These are phyloP conservation scores for Thalassiosira mediterranea DNA, from an alignment of 352 stramenopile genomes.

Conservation along the genomic window DNA sequence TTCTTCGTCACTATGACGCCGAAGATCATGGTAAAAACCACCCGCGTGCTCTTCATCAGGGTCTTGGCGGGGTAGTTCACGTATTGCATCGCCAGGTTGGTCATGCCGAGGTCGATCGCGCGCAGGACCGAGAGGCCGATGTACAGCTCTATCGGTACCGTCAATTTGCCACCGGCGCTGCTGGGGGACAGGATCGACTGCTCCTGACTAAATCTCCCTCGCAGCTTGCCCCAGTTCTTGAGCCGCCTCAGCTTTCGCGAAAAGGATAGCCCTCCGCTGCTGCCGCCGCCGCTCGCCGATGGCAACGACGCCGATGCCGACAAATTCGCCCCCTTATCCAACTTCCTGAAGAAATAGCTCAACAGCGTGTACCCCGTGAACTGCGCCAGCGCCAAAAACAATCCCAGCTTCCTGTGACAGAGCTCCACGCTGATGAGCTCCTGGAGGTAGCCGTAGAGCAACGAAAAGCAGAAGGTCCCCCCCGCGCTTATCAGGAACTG, in stretches of 20 bases:
- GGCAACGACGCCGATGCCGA: neutral
- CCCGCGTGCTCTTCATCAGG: slow-evolving; percentile 79
- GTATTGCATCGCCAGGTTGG: slow-evolving; percentile 84
- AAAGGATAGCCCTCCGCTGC: slow-evolving; percentile 15
- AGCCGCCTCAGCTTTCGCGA: slow-evolving; percentile 28
- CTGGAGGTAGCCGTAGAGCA: slow-evolving; percentile 83
- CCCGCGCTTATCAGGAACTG: slow-evolving; percentile 77
- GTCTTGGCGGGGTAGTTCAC: slow-evolving; percentile 85
- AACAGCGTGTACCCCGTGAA: slow-evolving; percentile 78
- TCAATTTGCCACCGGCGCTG: neutral
- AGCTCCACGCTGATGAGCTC: slow-evolving; percentile 80
- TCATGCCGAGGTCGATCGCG: slow-evolving; percentile 83
- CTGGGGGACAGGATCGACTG: neutral
- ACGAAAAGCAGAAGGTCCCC: slow-evolving; percentile 77
- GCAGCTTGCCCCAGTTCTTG: slow-evolving; percentile 24
- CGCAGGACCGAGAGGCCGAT: slow-evolving; percentile 70
- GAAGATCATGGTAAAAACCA: slow-evolving; percentile 86
- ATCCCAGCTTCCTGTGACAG: slow-evolving; percentile 71
- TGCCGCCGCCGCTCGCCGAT: too few species aligned
- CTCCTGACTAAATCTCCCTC: slow-evolving; percentile 2
- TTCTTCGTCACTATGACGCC: slow-evolving; percentile 77
- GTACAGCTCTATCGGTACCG: slow-evolving; percentile 70
- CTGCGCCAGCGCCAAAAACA: slow-evolving; percentile 77
- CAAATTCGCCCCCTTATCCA: slow-evolving; percentile 20
- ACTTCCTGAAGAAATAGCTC: slow-evolving; percentile 67